phyloP scores from a whole-genome alignment of 2,329 filamentous ascomycete genomes.

The Aspergillus pseudoglaucus region DNA sequence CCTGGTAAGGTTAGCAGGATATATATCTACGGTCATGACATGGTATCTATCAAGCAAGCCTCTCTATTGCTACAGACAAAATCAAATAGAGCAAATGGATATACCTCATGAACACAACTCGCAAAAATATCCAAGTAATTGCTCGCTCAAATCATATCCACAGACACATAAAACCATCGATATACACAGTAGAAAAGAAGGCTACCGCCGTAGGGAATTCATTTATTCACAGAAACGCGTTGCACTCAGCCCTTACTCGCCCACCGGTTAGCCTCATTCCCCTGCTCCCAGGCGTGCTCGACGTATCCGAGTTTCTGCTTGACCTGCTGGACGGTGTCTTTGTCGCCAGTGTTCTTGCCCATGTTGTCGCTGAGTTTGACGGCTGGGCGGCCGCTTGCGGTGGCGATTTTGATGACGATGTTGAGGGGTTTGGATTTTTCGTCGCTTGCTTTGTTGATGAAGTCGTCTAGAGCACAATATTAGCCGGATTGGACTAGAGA shows the following conservation, averaged over 20 bases:
- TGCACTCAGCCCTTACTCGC: constrained; percentile 34
- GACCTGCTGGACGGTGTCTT: constrained; percentile 68
- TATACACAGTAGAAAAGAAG: not conserved
- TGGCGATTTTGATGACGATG: constrained; percentile 95
- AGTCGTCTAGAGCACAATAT: constrained; percentile 59
- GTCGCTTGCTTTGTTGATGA: constrained; percentile 61
- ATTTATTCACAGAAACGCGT: too few relatives aligned
- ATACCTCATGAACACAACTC: not conserved
- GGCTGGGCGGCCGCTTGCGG: constrained; percentile 70
- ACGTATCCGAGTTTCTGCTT: constrained; percentile 81
- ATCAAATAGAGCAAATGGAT: not conserved
- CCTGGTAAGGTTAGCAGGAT: not conserved
- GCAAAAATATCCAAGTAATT: not conserved
- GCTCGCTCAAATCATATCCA: not conserved
- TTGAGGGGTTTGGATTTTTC: constrained; percentile 87
- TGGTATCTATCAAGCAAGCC: not conserved
- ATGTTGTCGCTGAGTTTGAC: constrained; percentile 92
- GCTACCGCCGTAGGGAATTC: too few relatives aligned
- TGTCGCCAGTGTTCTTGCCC: constrained; percentile 90
- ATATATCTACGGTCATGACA: not conserved
- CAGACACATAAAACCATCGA: not conserved
- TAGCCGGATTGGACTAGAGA: not conserved
- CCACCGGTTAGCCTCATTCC: constrained; percentile 81
- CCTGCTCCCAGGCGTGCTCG: constrained; percentile 75
- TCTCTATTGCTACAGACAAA: not conserved